Base-by-base conservation (phyloP, 108 stramenopile species). In the Nitzschia sp. region DNA sequence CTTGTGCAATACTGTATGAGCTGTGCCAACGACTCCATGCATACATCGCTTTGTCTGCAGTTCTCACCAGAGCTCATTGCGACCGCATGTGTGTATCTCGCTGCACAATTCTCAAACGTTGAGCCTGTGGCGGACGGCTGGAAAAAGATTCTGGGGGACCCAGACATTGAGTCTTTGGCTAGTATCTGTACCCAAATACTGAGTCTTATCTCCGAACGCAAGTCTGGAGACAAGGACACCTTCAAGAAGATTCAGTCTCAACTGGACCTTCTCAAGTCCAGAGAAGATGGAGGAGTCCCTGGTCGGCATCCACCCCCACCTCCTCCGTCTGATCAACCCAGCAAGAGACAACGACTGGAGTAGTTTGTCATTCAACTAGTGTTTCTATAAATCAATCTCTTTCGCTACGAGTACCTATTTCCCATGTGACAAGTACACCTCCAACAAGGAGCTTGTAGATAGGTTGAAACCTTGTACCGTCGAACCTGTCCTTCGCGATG, bases 401-500 rank as follows among this genome's bases (percentile, higher is more conserved):
- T 44, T 7, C 44, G 54, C 24, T 40, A 51, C n/a, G n/a, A n/a
- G n/a, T n/a, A n/a, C 25, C 29, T 65, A 51, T 48, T 78, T 83
- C 11, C 86, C 81, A 63, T 90, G 84, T 10, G 84, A 75, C 25
- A 94, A 65, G 70, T 90, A 94, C 17, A 81, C 86, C 53, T 94
- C 93, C 46, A 94, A 63, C 22, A 94, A 56, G 15, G 70, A 59
- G 24, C 84, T 88, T 8, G 94, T 89, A n/a, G 87, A 89, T 37
- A 67, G 51, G 61, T 95, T 92, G 75, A 95, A 95, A 8, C 91
- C 91, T 69, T 90, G 88, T 7, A 92, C 91, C n/a, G 86, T 81
- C 9, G 88, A 87, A n/a, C 86, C 86, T 21, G 84, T 86, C 57
- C 73, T 78, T 40, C 90, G 72, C 50, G 85, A 86, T 14, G 78